Percentiles rank a stretch among this genome's conserved stretches.
These are phyloP conservation scores for Boletus mariae DNA, from an alignment of 1,284 basidiomycete genomes.

Conservation along the genomic window DNA sequence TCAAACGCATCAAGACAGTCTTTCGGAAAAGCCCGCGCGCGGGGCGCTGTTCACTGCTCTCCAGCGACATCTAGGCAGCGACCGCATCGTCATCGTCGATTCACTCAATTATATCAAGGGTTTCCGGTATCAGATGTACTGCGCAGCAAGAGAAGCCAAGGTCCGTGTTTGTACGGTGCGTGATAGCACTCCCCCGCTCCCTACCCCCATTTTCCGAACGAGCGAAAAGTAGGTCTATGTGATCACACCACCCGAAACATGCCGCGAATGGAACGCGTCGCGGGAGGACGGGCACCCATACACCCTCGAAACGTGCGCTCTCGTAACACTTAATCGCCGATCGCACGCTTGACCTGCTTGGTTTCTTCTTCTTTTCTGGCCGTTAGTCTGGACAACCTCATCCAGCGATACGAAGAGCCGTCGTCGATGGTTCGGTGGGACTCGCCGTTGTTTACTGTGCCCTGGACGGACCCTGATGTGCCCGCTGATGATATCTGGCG, in stretches of 20 bases:
- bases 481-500: constrained; percentile 79
- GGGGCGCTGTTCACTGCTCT: constrained; percentile 85
- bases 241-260: constrained; percentile 75
- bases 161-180: constrained; percentile 85
- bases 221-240: constrained; percentile 61
- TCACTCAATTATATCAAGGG: constrained; percentile 96
- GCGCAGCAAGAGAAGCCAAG: constrained; percentile 86
- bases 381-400: constrained; percentile 80
- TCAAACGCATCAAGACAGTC: constrained; percentile 53
- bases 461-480: constrained; percentile 66
- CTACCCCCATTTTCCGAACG: background rate
- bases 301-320: constrained; percentile 62
- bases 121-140: constrained; percentile 97
- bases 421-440: constrained; percentile 98
- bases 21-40: constrained; percentile 85
- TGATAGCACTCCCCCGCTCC: constrained; percentile 16
- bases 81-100: constrained; percentile 86
- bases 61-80: constrained; percentile 68
- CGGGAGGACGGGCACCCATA: constrained; percentile 56
- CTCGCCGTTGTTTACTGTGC: constrained; percentile 85
- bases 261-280: constrained; percentile 70
- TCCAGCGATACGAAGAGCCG: constrained; percentile 92
- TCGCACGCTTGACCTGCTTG: background rate
- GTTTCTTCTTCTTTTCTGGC: background rate
- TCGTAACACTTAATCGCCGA: constrained; percentile 8